Evolutionary conservation across 345 rosid species (phyloP).

Genomic region (Hibiscus mutabilis): DNA sequence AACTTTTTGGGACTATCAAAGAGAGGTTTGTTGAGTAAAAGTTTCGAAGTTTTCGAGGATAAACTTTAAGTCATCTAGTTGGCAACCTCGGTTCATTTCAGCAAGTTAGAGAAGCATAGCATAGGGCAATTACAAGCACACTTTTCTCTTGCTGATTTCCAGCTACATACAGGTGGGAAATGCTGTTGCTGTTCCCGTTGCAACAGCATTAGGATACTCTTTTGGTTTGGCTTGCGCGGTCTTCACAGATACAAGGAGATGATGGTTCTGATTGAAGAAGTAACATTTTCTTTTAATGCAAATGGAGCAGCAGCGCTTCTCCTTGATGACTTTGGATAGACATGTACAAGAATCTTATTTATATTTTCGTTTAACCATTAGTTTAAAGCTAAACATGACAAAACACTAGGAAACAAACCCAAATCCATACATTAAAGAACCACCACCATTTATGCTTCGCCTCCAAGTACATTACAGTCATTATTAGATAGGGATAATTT

Average conservation of each 20-base stretch:
- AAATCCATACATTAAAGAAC: too few relatives aligned
- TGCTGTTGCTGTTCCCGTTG: conserved; percentile 69
- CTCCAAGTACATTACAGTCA: too few relatives aligned
- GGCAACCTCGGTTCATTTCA: too few relatives aligned
- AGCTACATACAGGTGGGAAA: conserved; percentile 74
- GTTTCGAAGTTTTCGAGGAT: too few relatives aligned
- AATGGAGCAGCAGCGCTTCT: background rate
- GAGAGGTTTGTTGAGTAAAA: conserved; percentile 33
- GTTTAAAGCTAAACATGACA: background rate
- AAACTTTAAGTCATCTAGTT: too few relatives aligned
- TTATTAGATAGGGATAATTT: too few relatives aligned
- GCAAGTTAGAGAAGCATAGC: too few relatives aligned
- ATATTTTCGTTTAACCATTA: background rate
- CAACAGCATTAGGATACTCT: conserved; percentile 54
- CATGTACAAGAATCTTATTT: background rate
- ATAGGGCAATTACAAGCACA: background rate
- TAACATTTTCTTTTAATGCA: too few relatives aligned
- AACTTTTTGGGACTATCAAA: conserved; percentile 50
- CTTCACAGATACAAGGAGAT: background rate
- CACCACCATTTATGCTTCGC: too few relatives aligned
- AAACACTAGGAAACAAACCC: too few relatives aligned
- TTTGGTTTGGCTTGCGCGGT: conserved; percentile 31
- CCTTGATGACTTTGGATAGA: background rate
- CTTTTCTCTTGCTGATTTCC: background rate
- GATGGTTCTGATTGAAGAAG: background rate